Conservation (phyloP, 2,329 filamentous ascomycete genomes). For the Epichloe sibirici region DNA sequence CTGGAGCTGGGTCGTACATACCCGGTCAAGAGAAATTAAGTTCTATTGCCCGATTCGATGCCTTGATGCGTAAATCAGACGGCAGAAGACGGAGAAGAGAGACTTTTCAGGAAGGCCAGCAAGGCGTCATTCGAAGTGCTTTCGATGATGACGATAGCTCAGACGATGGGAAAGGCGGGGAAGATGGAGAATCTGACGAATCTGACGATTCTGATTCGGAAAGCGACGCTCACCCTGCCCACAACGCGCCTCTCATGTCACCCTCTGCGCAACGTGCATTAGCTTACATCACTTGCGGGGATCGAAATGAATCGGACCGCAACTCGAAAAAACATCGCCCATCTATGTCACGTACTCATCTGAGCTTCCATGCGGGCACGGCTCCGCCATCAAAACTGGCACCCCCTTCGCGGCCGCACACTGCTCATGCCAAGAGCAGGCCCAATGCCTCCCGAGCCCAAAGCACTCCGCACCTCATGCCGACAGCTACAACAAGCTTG, state of each 20-base stretch:
- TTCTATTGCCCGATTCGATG: constrained; percentile 53
- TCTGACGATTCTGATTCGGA: constrained; percentile 25
- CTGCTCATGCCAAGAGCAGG: constrained; percentile 36
- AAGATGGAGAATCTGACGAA: constrained; percentile 20
- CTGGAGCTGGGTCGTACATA: constrained; percentile 41
- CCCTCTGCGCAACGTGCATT: constrained; percentile 36
- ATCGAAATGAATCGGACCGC: constrained; percentile 25
- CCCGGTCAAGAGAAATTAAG: constrained; percentile 51
- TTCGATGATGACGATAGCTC: constrained; percentile 39
- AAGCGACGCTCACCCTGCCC: constrained; percentile 26
- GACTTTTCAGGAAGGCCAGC: constrained; percentile 19
- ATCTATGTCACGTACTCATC: constrained; percentile 17
- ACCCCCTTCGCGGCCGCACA: constrained; percentile 35
- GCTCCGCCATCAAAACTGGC: constrained; percentile 7
- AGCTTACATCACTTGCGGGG: constrained; percentile 32
- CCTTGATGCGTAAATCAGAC: constrained; percentile 50
- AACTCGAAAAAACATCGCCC: constrained; percentile 20
- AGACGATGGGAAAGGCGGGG: constrained; percentile 22
- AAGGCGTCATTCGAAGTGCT: constrained; percentile 30
- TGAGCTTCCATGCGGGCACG: constrained; percentile 20
- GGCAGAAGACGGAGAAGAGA: constrained; percentile 32
- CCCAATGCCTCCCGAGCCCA: constrained; percentile 31
- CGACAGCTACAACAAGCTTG: constrained; percentile 12
- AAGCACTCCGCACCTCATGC: constrained; percentile 35
- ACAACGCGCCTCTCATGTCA: constrained; percentile 24